phyloP scores from a whole-genome alignment of 148 eudicot genomes.

The Euryodendron excelsum region DNA sequence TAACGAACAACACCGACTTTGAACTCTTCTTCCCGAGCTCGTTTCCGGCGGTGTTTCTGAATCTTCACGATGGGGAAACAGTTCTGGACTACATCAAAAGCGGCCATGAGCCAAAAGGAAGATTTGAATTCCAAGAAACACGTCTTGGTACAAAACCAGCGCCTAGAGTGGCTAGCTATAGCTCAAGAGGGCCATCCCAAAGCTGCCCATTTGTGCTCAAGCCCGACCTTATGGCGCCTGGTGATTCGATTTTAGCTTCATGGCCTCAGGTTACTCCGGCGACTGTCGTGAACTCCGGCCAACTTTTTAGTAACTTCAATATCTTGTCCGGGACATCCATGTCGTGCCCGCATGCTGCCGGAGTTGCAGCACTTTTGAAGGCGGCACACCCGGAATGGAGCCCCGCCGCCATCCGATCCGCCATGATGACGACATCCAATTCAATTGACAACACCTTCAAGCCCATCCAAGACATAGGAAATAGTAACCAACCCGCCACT shows the following conservation, averaged over 20 bases:
- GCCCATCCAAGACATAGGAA: conserved; percentile 31
- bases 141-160: conserved; percentile 24
- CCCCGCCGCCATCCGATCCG: conserved; percentile 39
- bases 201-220: conserved; percentile 39
- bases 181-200: conserved; percentile 52
- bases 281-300: neutral
- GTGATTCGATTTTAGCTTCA: conserved; percentile 39
- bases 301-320: conserved; percentile 27
- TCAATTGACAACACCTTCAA: conserved; percentile 18
- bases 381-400: conserved; percentile 38
- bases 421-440: conserved; percentile 40
- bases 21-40: conserved; percentile 18
- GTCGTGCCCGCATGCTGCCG: conserved; percentile 39
- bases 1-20: conserved; percentile 28
- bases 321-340: conserved; percentile 42
- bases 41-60: conserved; percentile 33
- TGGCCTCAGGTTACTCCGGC: conserved; percentile 30
- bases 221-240: conserved; percentile 48
- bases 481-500: conserved; percentile 21
- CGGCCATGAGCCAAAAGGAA: conserved; percentile 17
- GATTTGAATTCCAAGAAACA: conserved; percentile 25
- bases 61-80: conserved; percentile 21
- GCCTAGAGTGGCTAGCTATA: conserved; percentile 43
- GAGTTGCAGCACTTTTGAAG: conserved; percentile 37
- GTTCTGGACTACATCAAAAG: conserved; percentile 25